Evolutionary conservation across 306 rosid genomes (phyloP).

Genomic region (Prunus persica): DNA sequence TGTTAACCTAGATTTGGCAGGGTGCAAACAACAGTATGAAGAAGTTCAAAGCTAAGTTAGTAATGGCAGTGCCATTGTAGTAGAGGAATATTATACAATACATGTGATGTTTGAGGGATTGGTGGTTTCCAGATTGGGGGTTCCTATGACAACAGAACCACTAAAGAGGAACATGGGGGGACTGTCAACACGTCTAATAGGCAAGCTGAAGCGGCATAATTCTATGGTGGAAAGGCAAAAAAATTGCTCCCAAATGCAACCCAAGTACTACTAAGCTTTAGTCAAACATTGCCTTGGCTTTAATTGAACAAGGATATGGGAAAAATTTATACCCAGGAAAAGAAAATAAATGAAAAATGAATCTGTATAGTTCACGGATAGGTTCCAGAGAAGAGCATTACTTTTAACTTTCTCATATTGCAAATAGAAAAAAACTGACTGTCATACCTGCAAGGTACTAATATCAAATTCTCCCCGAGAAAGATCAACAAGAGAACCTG

Average conservation of each 20-base stretch:
- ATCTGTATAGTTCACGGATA: background rate
- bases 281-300: background rate
- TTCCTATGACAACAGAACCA: background rate
- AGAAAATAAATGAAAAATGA: background rate
- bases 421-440: background rate
- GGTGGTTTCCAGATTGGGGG: background rate
- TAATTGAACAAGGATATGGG: background rate
- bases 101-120: background rate
- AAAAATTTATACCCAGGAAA: background rate
- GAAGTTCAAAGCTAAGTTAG: background rate
- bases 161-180: background rate
- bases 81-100: background rate
- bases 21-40: background rate
- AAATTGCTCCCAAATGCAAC: background rate
- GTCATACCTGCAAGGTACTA: slow-evolving; percentile 66
- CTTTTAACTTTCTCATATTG: background rate
- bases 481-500: slow-evolving; percentile 51
- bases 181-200: background rate
- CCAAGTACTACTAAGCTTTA: background rate
- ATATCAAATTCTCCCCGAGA: slow-evolving; percentile 58
- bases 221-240: background rate
- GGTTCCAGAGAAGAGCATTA: background rate
- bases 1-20: background rate
- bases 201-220: background rate
- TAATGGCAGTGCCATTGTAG: background rate